A percentile compares a stretch with the other conserved stretches of the same genome.
phyloP scores from a whole-genome alignment of 2,329 filamentous ascomycete genomes.

The Zelopaecilomyces penicillatus region DNA sequence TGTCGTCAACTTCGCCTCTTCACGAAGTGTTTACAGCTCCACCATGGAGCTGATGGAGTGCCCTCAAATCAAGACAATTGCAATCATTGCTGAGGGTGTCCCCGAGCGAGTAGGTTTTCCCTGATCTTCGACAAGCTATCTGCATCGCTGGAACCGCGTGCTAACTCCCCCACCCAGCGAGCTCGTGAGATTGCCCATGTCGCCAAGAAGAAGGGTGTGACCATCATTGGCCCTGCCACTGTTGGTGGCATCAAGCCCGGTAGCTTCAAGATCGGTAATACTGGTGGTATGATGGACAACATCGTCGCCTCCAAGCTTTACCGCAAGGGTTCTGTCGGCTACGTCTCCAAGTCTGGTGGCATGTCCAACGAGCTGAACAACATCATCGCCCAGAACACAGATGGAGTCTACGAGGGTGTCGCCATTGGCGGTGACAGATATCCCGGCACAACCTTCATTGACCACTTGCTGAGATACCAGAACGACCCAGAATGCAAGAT shows the following conservation, averaged over 20 bases:
- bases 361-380: conserved; percentile 99
- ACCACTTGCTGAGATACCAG: conserved; percentile 95
- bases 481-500: conserved; percentile 97
- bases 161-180: conserved; percentile 47
- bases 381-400: conserved; percentile 92
- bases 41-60: conserved; percentile 97
- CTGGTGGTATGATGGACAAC: conserved; percentile 99
- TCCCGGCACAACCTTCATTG: conserved; percentile 97
- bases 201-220: conserved; percentile 96
- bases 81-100: conserved; percentile 98
- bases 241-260: conserved; percentile 99
- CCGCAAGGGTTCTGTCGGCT: conserved; percentile 96
- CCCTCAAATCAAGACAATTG: conserved; percentile 96
- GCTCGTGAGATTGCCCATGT: conserved; percentile 96
- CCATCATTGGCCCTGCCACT: conserved; percentile 96
- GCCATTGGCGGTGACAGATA: conserved; percentile 99
- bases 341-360: conserved; percentile 99
- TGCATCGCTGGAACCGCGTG: not conserved
- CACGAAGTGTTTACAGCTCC: conserved; percentile 95
- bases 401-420: conserved; percentile 98
- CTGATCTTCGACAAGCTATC: not conserved
- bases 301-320: conserved; percentile 99
- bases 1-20: conserved; percentile 99
- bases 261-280: conserved; percentile 99
- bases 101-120: conserved; percentile 73